Evolutionary conservation across 176 grass and related monocot genomes (phyloP), one percentile per base, ranked within the genome.

Genomic region (Canna indica): DNA sequence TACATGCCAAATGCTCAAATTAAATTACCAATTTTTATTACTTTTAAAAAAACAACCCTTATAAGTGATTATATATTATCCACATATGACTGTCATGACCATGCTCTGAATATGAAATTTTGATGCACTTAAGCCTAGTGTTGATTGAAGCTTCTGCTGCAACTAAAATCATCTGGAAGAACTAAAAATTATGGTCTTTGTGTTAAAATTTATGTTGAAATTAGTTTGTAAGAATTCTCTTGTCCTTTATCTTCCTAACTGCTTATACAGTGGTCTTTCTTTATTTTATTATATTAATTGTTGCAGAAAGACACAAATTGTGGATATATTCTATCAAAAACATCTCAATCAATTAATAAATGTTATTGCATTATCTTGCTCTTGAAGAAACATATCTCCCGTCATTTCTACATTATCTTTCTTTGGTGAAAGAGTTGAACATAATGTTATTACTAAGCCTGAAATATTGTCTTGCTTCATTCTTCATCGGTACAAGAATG

Each of bases 381-480:
- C 39, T 70, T 73, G 70, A 25, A 90, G 66, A 72, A 73, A 60
- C n/a, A 77, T 66, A 80, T 71, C 53, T 5, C 39, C 34, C 47
- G 70, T 76, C 46, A 60, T 24, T 27, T 27, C 47, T 47, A 75
- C 81, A 79, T 81, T 70, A 46, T 53, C 5, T 76, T 65, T 22
- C 28, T 17, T 72, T 73, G 67, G n/a, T 59, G 56, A 44, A 75
- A 56, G 78, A 85, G 76, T 70, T 77, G 64, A 80, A 79, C 50
- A 58, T 30, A 46, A 67, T 81, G 72, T 74, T 75, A 1, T 56
- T 30, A 39, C 63, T 69, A 88, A 80, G 59, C 42, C 78, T 75
- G 85, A 88, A 82, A 96, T 75, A 75, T 78, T 95, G 69, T 75
- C 78, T 66, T 96, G 85, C 72, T 82, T 85, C 61, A 56, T 78